Base-by-base conservation (phyloP, 2,329 filamentous ascomycete species). In the Teratosphaeria gauchensis region DNA sequence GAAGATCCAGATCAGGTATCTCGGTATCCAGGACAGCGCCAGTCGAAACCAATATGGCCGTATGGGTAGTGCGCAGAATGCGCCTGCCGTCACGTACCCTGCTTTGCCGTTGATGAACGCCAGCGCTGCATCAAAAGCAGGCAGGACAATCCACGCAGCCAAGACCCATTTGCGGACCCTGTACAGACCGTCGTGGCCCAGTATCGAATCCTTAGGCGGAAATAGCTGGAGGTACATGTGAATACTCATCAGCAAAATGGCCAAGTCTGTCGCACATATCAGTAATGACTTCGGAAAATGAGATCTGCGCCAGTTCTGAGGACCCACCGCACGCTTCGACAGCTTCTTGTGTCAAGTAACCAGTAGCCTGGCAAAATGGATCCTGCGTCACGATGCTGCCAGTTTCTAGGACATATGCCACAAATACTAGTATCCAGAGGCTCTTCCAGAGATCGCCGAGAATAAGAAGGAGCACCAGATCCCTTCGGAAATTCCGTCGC, bases 201-300 rank as follows among this genome's bases (percentile, higher is more conserved):
- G 53, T 59, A 68, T 53, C 51, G 66, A 67, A 14, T 67, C 67
- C 1, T 68, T 68, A 0, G 84, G 83, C 24, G 81, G 79, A 64
- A 90, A 85, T 56, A 92, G 86, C 71, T 87, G 88, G 11, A 90
- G 74, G 2, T 82, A 83, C 55, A 86, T 87, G 69, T 92, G 89
- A 8, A 90, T 68, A 19, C 88, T 85, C 66, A 92, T 89, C 59
- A 89, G 78, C 14, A 90, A 77, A 16, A 90, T 84, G 9, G 87
- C 82, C 58, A 87, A 78, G 67, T 92, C 88, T 75, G 53, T 21
- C 12, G 12, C 4, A 0, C 32, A n/a, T 12, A 24, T 62, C 12
- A 61, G 56, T 53, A 35, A 31, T 21, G 21, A 32, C 8, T 14
- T 4, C 12, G 21, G 16, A 21, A 5, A 21, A 7, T 7, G 33